Percentiles rank a stretch among this genome's conserved stretches.
phyloP scores from a whole-genome alignment of 495 filamentous ascomycete genomes.

The Penicillium goetzii region DNA sequence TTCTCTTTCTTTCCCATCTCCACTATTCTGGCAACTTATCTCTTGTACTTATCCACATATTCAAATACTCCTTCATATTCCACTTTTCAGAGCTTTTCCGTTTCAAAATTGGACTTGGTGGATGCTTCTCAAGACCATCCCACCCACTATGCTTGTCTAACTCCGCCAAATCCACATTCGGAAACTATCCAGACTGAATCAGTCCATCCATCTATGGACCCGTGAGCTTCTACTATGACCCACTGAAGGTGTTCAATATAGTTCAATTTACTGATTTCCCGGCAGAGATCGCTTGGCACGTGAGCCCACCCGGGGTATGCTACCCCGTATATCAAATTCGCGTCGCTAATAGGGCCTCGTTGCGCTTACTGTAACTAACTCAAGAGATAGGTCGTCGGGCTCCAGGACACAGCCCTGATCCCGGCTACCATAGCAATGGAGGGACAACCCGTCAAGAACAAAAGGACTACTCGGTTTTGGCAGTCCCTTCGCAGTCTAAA shows the following conservation, averaged over 20 bases:
- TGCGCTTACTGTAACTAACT: not conserved
- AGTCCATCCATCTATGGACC: not conserved
- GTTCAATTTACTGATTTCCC: not conserved
- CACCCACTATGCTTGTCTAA: not conserved
- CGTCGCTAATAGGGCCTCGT: not conserved
- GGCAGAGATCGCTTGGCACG: not conserved
- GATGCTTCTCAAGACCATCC: not conserved
- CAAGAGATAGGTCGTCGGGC: not conserved
- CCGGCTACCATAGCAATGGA: not conserved
- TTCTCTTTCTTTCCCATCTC: not conserved
- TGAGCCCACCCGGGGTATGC: not conserved
- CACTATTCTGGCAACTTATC: not conserved
- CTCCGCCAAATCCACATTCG: not conserved
- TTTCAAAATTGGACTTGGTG: not conserved
- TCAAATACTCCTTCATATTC: not conserved
- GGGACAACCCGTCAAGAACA: not conserved
- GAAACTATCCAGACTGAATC: not conserved
- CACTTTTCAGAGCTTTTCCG: not conserved
- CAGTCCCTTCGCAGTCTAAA: not conserved
- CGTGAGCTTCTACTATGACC: not conserved
- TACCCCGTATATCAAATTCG: not conserved
- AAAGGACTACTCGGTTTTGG: no score
- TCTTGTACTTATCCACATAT: not conserved
- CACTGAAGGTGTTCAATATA: no score
- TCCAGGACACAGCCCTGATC: not conserved